A percentile compares a stretch with the other conserved stretches of the same genome.
Conservation (phyloP, 1,284 basidiomycete species). For the Pseudozyma sp. region DNA sequence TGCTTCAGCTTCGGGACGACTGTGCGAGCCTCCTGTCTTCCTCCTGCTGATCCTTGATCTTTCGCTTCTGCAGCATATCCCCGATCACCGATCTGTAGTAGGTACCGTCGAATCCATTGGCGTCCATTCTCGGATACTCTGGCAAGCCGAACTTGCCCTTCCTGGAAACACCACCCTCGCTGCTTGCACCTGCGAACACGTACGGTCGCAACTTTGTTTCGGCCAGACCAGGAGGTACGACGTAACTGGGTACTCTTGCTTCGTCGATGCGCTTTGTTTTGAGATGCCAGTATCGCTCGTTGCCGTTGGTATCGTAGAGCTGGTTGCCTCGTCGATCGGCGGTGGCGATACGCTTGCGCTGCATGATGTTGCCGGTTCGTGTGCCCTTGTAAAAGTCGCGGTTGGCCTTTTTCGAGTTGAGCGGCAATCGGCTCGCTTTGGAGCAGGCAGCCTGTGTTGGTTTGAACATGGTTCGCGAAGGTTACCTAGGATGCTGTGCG, state of each 20-base stretch:
- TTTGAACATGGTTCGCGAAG: conserved; percentile 49
- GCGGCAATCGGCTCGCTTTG: conserved; percentile 66
- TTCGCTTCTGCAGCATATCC: conserved; percentile 51
- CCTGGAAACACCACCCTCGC: conserved; percentile 52
- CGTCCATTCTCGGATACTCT: conserved; percentile 58
- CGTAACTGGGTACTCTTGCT: conserved; percentile 54
- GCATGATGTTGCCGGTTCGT: conserved; percentile 65
- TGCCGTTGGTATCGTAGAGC: conserved; percentile 56
- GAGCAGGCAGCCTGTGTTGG: conserved; percentile 53
- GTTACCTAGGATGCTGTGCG: background rate
- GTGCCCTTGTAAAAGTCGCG: conserved; percentile 69
- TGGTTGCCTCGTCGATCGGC: conserved; percentile 56
- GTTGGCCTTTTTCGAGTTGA: conserved; percentile 67
- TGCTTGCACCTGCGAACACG: conserved; percentile 52
- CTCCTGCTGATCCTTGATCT: conserved; percentile 47
- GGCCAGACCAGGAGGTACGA: conserved; percentile 65
- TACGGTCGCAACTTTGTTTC: conserved; percentile 63
- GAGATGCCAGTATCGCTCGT: conserved; percentile 59
- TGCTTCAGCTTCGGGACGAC: conserved; percentile 7
- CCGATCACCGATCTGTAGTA: conserved; percentile 60
- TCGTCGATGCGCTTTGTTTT: conserved; percentile 62
- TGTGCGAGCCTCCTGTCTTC: conserved; percentile 28
- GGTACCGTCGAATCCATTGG: conserved; percentile 55
- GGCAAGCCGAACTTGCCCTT: conserved; percentile 55
- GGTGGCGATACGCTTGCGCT: conserved; percentile 63